These are phyloP conservation scores for Tricholoma bakamatsutake DNA, from an alignment of 768 basidiomycete species.

Conservation along the genomic window DNA sequence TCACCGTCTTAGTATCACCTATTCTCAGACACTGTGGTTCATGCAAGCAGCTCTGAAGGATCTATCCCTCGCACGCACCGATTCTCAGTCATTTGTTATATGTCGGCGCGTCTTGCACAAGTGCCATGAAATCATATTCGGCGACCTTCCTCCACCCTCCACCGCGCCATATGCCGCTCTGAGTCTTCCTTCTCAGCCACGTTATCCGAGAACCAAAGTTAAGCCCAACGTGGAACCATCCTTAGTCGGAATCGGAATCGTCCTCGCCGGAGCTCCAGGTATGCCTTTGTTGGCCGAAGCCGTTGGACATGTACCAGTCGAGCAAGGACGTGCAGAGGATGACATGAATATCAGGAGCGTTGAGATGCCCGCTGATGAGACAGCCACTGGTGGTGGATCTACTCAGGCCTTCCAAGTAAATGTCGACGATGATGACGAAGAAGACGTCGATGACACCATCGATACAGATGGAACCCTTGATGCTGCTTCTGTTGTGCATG, in stretches of 20 bases:
- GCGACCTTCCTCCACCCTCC: constrained; percentile 66
- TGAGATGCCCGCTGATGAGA: constrained; percentile 40
- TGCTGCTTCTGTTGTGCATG: constrained; percentile 7
- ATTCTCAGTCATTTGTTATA: constrained; percentile 77
- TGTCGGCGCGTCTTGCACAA: constrained; percentile 88
- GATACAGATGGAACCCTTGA: constrained; percentile 23
- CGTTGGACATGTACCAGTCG: constrained; percentile 79
- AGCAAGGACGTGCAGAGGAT: constrained; percentile 80
- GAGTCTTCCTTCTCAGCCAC: constrained; percentile 41
- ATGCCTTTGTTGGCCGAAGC: constrained; percentile 70
- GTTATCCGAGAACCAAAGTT: constrained; percentile 55
- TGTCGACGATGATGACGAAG: constrained; percentile 33
- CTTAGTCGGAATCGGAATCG: constrained; percentile 77
- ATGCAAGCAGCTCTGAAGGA: constrained; percentile 95
- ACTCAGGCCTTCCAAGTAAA: constrained; percentile 12
- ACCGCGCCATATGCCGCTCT: constrained; percentile 64
- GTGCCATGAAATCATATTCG: constrained; percentile 96
- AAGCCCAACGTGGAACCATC: constrained; percentile 69
- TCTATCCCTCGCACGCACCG: constrained; percentile 49
- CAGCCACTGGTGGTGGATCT: constrained; percentile 22
- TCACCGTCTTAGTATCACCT: constrained; percentile 8
- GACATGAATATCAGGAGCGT: constrained; percentile 45
- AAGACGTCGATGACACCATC: constrained; percentile 36
- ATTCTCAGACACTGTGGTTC: constrained; percentile 86
- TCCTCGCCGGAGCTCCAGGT: constrained; percentile 71